Evolutionary conservation across 495 filamentous ascomycete species (phyloP), one percentile per base, ranked within the genome.

Genomic region (Cladorrhinum samala): DNA sequence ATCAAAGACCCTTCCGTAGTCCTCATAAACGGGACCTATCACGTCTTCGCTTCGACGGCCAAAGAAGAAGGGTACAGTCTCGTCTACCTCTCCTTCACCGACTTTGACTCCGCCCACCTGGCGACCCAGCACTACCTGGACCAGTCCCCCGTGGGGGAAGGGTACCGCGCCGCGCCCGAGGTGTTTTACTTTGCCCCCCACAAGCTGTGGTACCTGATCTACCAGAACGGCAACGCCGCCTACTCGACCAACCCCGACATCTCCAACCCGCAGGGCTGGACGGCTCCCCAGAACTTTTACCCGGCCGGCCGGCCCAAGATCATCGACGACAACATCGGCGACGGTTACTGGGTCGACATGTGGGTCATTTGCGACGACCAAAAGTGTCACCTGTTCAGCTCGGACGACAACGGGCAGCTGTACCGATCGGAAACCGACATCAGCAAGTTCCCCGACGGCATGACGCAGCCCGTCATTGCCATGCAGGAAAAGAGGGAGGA

Each of bases 341-440:
- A 25, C 9, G 53, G 54, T 5, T 64, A 64, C 56, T 64, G 62
- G 62, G 62, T 61, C 19, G 62, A 64, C 51, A 64, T 64, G 62
- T 64, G 62, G 62, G 62, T 61, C 17, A 62, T 64, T 30, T 64
- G 62, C 53, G 59, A 61, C 48, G 40, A 27, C 1, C n/a, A 19
- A 7, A 38, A 27, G 23, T 62, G 62, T 49, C 53, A 61, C 47
- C 49, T 64, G 0, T 64, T 64, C 48, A 61, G 58, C 21, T 59
- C 58, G 1, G 58, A 64, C 54, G 62, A 64, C 46, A 64, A 64
- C 46, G 62, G 62, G 14, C 58, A 54, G n/a, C 56, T 64, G 11
- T 64, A 64, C 56, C 58, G 62, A 14, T 59, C 56, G 2, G 16
- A 61, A 23, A 64, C 58, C 0, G 24, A 33, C 7, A 18, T 64